These are phyloP conservation scores for Agaricales sp. DNA, from an alignment of 1,284 basidiomycete species.

Conservation along the genomic window DNA sequence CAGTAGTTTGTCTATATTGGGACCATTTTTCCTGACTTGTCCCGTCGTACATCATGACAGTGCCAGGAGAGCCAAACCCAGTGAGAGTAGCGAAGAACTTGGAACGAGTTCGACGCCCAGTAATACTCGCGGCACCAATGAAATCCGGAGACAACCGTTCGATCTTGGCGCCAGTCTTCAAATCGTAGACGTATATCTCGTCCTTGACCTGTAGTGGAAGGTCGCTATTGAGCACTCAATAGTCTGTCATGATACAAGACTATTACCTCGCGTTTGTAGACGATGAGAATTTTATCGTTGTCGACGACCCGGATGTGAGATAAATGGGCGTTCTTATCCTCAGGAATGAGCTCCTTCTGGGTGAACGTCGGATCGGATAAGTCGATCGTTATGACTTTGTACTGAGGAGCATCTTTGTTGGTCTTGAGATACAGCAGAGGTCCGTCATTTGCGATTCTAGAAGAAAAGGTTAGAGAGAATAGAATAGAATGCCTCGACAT, in stretches of 20 bases:
- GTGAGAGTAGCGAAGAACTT: conserved; percentile 63
- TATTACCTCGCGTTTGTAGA: conserved; percentile 68
- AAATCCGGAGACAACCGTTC: conserved; percentile 55
- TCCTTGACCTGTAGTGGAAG: conserved; percentile 54
- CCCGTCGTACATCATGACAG: conserved; percentile 57
- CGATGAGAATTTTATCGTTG: conserved; percentile 48
- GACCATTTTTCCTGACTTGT: conserved; percentile 36
- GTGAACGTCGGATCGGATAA: conserved; percentile 37
- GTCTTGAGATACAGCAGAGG: conserved; percentile 56
- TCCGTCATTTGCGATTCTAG: conserved; percentile 61
- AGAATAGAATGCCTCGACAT: conserved; percentile 6
- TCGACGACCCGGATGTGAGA: conserved; percentile 42
- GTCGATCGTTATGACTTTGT: conserved; percentile 63
- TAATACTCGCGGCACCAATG: conserved; percentile 57
- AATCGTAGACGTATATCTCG: conserved; percentile 67
- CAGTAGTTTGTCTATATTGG: conserved; percentile 48
- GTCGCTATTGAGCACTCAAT: conserved; percentile 1
- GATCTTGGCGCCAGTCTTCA: conserved; percentile 44
- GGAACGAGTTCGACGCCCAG: conserved; percentile 43
- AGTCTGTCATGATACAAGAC: too few species aligned
- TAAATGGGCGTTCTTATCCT: conserved; percentile 57
- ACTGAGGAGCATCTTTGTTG: conserved; percentile 54
- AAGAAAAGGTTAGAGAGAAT: not conserved
- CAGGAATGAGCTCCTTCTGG: conserved; percentile 60
- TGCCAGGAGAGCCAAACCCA: conserved; percentile 70